These are phyloP conservation scores for Brettanomyces bruxellensis DNA, from an alignment of 805 yeast genomes.

Conservation along the genomic window DNA sequence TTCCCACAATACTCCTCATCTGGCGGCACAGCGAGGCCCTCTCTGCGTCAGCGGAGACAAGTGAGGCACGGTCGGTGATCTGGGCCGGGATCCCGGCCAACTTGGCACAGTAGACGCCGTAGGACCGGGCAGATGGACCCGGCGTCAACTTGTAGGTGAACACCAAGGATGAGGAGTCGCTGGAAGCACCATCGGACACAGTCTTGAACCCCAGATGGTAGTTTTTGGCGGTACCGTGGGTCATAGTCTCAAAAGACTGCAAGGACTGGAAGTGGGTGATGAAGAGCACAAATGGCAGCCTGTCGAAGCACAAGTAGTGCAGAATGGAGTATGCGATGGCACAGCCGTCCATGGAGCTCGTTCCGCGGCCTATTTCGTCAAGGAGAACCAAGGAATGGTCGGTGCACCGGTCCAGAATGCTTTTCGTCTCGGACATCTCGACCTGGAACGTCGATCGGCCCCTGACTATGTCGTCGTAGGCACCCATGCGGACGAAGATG, in stretches of 20 bases:
- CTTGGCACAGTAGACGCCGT: constrained; percentile 80
- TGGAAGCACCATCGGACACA: constrained; percentile 4
- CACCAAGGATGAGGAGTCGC: constrained; percentile 21
- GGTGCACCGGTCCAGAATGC: constrained; percentile 40
- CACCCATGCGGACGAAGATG: constrained; percentile 61
- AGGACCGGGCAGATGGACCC: constrained; percentile 55
- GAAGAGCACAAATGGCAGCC: constrained; percentile 54
- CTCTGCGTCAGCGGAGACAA: constrained; percentile 23
- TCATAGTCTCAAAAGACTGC: constrained; percentile 37
- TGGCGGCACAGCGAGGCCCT: constrained; percentile 11
- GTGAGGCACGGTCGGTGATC: constrained; percentile 37
- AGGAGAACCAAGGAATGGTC: constrained; percentile 50
- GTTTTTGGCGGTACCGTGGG: constrained; percentile 35
- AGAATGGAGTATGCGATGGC: constrained; percentile 72
- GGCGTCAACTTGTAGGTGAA: constrained; percentile 42
- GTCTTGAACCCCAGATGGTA: constrained; percentile 58
- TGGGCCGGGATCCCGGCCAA: constrained; percentile 51
- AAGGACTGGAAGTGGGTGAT: constrained; percentile 79
- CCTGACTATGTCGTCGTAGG: constrained; percentile 62
- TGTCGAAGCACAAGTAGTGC: constrained; percentile 38
- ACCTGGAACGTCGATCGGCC: constrained; percentile 83
- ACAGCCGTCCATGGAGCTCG: constrained; percentile 64
- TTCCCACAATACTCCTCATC: constrained; percentile 6
- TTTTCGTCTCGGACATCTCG: constrained; percentile 59
- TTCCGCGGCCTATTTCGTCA: constrained; percentile 76